phyloP scores from a whole-genome alignment of 2,329 filamentous ascomycete species.

The Truncatella angustata region DNA sequence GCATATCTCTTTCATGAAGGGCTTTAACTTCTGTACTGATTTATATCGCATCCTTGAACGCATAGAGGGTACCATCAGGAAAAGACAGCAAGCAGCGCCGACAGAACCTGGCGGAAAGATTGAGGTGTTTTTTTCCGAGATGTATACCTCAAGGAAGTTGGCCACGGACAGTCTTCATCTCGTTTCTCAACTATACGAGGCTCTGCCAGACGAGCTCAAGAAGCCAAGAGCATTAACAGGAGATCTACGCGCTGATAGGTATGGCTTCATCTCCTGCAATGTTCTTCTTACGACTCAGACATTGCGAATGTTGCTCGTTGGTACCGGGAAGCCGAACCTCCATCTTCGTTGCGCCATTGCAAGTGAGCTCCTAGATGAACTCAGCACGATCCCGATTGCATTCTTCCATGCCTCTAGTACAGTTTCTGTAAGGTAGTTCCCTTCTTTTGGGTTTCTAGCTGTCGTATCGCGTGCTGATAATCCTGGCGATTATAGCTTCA shows the following conservation, averaged over 20 bases:
- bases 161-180: not conserved
- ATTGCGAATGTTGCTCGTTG: slow-evolving; percentile 1
- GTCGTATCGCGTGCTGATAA: no score
- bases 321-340: not conserved
- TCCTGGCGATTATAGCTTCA: not conserved
- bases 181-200: not conserved
- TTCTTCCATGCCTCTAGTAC: not conserved
- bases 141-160: not conserved
- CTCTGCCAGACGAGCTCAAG: not conserved
- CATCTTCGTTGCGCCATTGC: slow-evolving; percentile 3
- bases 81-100: not conserved
- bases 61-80: not conserved
- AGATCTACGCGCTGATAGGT: not conserved
- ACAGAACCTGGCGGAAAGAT: not conserved
- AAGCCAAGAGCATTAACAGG: not conserved
- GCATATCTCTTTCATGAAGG: not conserved
- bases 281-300: not conserved
- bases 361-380: not conserved
- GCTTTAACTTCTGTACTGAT: not conserved
- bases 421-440: not conserved
- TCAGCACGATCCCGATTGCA: not conserved
- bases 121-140: not conserved
- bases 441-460: not conserved
- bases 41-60: not conserved
- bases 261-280: not conserved